These are phyloP conservation scores for Leucosporidium scottii DNA, from an alignment of 768 basidiomycete species.

Conservation along the genomic window DNA sequence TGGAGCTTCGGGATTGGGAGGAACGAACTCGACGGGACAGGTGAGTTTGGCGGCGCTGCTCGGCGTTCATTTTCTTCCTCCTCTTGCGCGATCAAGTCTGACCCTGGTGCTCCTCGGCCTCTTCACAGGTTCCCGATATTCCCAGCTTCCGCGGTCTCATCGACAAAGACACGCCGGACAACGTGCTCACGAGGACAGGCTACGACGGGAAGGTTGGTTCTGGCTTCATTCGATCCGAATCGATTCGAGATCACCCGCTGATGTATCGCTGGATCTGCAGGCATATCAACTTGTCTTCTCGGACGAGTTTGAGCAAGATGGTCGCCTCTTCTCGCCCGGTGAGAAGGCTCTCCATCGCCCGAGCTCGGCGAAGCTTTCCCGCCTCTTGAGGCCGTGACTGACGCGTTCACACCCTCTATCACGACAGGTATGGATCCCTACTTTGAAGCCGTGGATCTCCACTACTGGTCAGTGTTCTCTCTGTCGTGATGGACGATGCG, in stretches of 20 bases:
- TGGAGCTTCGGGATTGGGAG: too few relatives aligned
- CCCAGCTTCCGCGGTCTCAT: constrained; percentile 50
- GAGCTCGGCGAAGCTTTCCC: not conserved
- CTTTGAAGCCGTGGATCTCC: constrained; percentile 33
- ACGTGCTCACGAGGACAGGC: constrained; percentile 54
- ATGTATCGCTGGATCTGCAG: too few relatives aligned
- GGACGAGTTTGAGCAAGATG: constrained; percentile 67
- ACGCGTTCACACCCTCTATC: not conserved
- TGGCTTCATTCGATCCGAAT: too few relatives aligned
- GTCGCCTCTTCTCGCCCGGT: constrained; percentile 58
- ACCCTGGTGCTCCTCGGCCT: too few relatives aligned
- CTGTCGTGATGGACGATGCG: too few relatives aligned
- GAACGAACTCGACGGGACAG: too few relatives aligned
- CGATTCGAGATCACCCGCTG: too few relatives aligned
- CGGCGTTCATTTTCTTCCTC: too few relatives aligned
- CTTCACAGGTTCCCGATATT: constrained; percentile 49
- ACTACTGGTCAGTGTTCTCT: constrained; percentile 37
- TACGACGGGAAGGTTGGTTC: constrained; percentile 58
- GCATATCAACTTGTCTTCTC: constrained; percentile 69
- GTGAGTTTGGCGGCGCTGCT: too few relatives aligned
- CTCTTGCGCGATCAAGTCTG: too few relatives aligned
- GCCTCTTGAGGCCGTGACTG: not conserved
- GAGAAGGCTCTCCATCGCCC: constrained; percentile 24
- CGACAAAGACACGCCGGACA: constrained; percentile 65
- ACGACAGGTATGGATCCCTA: too few relatives aligned